A percentile compares a stretch with the other conserved stretches of the same genome.
phyloP scores from a whole-genome alignment of 179 eudicot species.

The Silene coronaria region DNA sequence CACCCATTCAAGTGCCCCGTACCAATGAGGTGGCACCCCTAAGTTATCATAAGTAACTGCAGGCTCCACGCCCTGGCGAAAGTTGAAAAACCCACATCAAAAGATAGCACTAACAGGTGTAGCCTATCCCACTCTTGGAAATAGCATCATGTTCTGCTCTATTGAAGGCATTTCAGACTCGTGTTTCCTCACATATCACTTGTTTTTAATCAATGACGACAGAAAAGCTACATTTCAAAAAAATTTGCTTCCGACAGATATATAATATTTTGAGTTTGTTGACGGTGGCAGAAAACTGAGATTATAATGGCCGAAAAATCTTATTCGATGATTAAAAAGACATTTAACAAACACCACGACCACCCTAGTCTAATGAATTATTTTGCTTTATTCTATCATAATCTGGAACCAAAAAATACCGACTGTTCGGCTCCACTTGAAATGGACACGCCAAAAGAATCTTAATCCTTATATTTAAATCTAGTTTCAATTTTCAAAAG shows the following conservation, averaged over 20 bases:
- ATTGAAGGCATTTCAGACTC: neutral
- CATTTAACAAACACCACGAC: too few relatives aligned
- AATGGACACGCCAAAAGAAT: neutral
- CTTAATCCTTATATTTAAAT: neutral
- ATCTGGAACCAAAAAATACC: neutral
- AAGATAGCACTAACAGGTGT: slow-evolving; percentile 9
- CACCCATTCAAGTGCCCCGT: slow-evolving; percentile 86
- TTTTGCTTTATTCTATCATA: too few relatives aligned
- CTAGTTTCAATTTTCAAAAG: slow-evolving; percentile 2
- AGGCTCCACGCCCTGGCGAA: slow-evolving; percentile 85
- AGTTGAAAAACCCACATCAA: neutral
- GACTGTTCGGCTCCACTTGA: too few relatives aligned
- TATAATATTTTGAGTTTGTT: too few relatives aligned
- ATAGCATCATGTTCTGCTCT: neutral
- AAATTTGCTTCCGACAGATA: too few relatives aligned
- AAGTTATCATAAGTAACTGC: slow-evolving; percentile 71
- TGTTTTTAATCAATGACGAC: neutral
- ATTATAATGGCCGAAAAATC: too few relatives aligned
- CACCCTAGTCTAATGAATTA: too few relatives aligned
- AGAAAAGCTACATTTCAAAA: neutral
- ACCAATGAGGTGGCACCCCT: slow-evolving; percentile 89
- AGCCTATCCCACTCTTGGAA: slow-evolving; percentile 1
- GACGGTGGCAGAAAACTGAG: too few relatives aligned
- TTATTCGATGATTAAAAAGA: too few relatives aligned
- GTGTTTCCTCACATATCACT: neutral